Evolutionary conservation across 2,329 filamentous ascomycete genomes (phyloP).

Genomic region (Dryadomyces quercus-mongolicae): DNA sequence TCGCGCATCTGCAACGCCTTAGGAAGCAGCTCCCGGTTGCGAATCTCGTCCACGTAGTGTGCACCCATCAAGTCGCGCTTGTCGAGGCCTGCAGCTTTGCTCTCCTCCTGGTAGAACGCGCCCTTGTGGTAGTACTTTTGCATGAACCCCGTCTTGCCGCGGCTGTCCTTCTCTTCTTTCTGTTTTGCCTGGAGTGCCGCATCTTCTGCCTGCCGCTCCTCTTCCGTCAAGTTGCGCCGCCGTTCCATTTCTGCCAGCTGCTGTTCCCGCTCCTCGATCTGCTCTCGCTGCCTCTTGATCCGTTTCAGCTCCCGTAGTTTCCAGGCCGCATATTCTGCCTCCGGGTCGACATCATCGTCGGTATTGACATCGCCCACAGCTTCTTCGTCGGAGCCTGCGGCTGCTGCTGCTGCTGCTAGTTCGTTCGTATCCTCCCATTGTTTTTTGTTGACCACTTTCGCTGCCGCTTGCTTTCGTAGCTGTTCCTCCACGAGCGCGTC

Average conservation of each 20-base stretch:
- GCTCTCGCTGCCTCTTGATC: constrained; percentile 74
- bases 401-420: constrained; percentile 30
- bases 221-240: constrained; percentile 70
- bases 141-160: constrained; percentile 79
- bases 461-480: constrained; percentile 67
- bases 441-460: constrained; percentile 53
- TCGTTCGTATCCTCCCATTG: constrained; percentile 69
- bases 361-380: constrained; percentile 82
- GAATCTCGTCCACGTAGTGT: constrained; percentile 69
- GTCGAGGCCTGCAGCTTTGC: constrained; percentile 61
- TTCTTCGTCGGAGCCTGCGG: constrained; percentile 70
- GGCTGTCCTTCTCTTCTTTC: constrained; percentile 63
- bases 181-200: constrained; percentile 64
- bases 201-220: constrained; percentile 80
- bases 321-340: constrained; percentile 85
- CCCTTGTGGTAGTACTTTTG: constrained; percentile 96
- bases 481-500: constrained; percentile 81
- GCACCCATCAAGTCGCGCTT: constrained; percentile 78
- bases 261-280: constrained; percentile 71
- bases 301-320: constrained; percentile 83
- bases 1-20: constrained; percentile 88
- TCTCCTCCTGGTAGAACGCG: constrained; percentile 83
- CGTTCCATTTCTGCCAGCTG: constrained; percentile 86
- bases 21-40: constrained; percentile 70
- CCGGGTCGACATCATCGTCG: constrained; percentile 74